Evolutionary conservation across 805 yeast species (phyloP).

Genomic region (Zygoascus tannicola): DNA sequence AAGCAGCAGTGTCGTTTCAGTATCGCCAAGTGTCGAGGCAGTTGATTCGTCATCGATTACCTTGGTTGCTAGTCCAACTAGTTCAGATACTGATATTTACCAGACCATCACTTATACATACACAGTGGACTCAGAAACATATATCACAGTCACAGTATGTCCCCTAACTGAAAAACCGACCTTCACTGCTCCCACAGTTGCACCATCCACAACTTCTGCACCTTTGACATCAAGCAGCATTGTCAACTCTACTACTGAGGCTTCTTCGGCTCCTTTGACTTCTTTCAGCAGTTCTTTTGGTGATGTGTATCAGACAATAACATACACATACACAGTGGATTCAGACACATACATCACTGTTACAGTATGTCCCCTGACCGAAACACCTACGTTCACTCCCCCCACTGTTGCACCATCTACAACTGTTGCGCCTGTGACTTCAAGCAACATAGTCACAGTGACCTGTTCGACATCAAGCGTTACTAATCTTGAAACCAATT

Average conservation of each 20-base stretch:
- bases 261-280: neutral
- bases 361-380: slow-evolving; percentile 10
- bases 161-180: slow-evolving; percentile 6
- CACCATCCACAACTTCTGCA: slow-evolving; percentile 1
- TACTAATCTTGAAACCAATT: no score
- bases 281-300: neutral
- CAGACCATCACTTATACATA: slow-evolving; percentile 6
- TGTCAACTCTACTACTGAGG: neutral
- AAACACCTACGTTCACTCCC: slow-evolving; percentile 1
- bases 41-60: no score
- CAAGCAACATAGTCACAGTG: no score
- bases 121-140: slow-evolving; percentile 6
- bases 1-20: no score
- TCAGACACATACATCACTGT: slow-evolving; percentile 5
- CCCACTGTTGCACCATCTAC: slow-evolving; percentile 6
- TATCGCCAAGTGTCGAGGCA: no score
- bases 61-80: neutral
- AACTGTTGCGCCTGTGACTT: neutral
- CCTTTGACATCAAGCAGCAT: neutral
- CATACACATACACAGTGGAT: slow-evolving; percentile 8
- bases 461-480: no score
- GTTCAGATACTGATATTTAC: neutral
- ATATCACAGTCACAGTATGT: slow-evolving; percentile 9
- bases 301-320: neutral
- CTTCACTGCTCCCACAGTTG: slow-evolving; percentile 5